Percentiles rank a stretch among this genome's conserved stretches.
phyloP scores from a whole-genome alignment of 2,329 filamentous ascomycete species.

The Fusarium sp. region DNA sequence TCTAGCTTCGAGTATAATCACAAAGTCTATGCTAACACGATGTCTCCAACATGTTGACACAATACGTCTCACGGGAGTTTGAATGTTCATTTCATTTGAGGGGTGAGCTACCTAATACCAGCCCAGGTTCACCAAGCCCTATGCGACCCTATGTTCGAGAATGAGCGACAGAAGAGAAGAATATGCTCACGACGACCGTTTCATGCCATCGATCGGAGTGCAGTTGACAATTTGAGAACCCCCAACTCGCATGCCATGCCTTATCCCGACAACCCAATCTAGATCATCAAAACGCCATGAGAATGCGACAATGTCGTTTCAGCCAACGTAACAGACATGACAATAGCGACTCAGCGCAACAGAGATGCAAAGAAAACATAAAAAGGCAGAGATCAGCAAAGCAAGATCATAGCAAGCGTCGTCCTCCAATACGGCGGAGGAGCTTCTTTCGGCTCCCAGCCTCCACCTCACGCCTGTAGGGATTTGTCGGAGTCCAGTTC shows the following conservation, averaged over 20 bases:
- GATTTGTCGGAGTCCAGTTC: constrained; percentile 51
- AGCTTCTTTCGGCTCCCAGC: constrained; percentile 50
- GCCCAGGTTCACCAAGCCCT: constrained; percentile 15
- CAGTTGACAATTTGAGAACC: constrained; percentile 23
- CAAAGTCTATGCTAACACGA: constrained; percentile 15
- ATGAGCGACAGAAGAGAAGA: constrained; percentile 33
- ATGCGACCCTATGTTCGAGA: constrained; percentile 18
- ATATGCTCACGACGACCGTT: constrained; percentile 8
- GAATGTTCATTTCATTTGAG: constrained; percentile 22
- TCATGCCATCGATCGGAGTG: constrained; percentile 13
- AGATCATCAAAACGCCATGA: constrained; percentile 42
- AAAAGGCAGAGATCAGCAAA: background rate
- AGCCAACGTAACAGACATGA: constrained; percentile 30
- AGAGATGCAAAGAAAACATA: background rate
- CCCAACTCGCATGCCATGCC: constrained; percentile 13
- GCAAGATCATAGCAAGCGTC: constrained; percentile 38
- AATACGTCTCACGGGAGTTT: background rate
- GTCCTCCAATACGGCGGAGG: constrained; percentile 52
- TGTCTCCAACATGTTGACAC: background rate
- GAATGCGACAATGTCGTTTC: constrained; percentile 42
- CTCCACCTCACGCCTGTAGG: constrained; percentile 50
- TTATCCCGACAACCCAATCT: constrained; percentile 31
- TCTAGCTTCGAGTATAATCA: constrained; percentile 30
- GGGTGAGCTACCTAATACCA: constrained; percentile 28
- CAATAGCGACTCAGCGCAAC: constrained; percentile 36